A percentile compares a stretch with the other conserved stretches of the same genome.
phyloP scores from a whole-genome alignment of 2,329 filamentous ascomycete species.

The Basipetospora chlamydospora region DNA sequence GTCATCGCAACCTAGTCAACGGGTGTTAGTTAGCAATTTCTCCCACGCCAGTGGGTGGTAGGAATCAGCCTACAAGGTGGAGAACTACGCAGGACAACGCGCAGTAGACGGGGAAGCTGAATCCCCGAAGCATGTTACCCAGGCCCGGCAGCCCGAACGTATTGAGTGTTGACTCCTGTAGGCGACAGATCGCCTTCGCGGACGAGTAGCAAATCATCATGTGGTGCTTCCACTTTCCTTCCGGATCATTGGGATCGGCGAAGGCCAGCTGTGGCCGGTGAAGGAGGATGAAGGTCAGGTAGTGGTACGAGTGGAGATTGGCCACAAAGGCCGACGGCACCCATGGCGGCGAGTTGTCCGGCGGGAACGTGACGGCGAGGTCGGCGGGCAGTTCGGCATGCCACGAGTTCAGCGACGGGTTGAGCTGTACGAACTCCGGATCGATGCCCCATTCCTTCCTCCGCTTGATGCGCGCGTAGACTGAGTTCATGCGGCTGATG shows the following conservation, averaged over 20 bases:
- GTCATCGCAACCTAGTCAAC: constrained; percentile 65
- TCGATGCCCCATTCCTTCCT: constrained; percentile 79
- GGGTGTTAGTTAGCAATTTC: too few relatives aligned
- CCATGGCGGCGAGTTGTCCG: constrained; percentile 69
- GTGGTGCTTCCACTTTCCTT: constrained; percentile 73
- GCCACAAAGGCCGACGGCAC: constrained; percentile 76
- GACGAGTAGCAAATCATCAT: constrained; percentile 77
- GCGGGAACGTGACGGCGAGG: constrained; percentile 61
- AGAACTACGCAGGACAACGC: constrained; percentile 85
- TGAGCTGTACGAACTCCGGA: constrained; percentile 67
- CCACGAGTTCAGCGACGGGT: constrained; percentile 64
- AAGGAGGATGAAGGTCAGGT: constrained; percentile 72
- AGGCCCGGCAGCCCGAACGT: constrained; percentile 67
- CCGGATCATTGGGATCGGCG: constrained; percentile 54
- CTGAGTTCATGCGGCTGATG: constrained; percentile 60
- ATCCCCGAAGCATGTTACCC: constrained; percentile 82
- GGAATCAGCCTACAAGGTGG: constrained; percentile 54
- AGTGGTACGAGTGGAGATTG: constrained; percentile 80
- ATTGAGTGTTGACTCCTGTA: constrained; percentile 72
- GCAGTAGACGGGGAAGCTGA: constrained; percentile 91
- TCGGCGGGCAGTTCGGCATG: constrained; percentile 63
- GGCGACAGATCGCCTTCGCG: constrained; percentile 68
- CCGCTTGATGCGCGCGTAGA: constrained; percentile 60
- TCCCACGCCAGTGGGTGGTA: too few relatives aligned
- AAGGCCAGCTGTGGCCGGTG: constrained; percentile 74